phyloP scores from a whole-genome alignment of 1,284 basidiomycete species.

The Mrakiaceae sp. region DNA sequence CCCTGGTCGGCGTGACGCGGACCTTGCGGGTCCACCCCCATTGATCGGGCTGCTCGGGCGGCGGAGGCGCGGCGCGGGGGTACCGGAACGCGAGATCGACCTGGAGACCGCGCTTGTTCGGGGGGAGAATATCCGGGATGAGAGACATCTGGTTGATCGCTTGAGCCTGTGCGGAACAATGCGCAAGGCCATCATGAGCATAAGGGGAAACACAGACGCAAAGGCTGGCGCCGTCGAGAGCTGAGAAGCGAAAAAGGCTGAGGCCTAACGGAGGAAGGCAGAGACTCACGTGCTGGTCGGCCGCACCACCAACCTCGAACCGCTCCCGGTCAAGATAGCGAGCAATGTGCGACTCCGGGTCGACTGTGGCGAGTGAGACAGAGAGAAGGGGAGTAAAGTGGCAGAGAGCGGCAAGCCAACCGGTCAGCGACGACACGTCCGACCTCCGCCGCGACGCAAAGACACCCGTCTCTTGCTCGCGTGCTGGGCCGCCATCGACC shows the following conservation, averaged over 20 bases:
- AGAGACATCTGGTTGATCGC: conserved; percentile 74
- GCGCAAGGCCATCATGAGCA: no score
- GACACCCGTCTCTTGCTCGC: background rate
- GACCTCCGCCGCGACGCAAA: background rate
- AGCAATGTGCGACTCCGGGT: background rate
- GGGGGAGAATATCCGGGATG: conserved; percentile 60
- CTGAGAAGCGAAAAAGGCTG: no score
- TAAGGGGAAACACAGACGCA: background rate
- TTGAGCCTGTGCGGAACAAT: conserved; percentile 51
- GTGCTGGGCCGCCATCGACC: background rate
- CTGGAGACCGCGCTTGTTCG: background rate
- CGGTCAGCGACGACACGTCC: no score
- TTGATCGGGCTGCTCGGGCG: conserved; percentile 1
- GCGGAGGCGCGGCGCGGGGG: conserved; percentile 4
- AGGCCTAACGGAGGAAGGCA: background rate
- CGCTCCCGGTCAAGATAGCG: conserved; percentile 10
- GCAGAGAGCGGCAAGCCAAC: conserved; percentile 6
- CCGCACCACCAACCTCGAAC: conserved; percentile 11
- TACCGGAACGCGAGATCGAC: conserved; percentile 11
- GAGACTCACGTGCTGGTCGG: conserved; percentile 12
- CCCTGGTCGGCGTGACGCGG: background rate
- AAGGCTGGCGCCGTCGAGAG: background rate
- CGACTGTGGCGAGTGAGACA: background rate
- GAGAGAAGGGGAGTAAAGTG: background rate
- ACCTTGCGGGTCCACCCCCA: conserved; percentile 8